Conservation (phyloP, 257 asterid genomes). For the Nicotiana tomentosiformis region DNA sequence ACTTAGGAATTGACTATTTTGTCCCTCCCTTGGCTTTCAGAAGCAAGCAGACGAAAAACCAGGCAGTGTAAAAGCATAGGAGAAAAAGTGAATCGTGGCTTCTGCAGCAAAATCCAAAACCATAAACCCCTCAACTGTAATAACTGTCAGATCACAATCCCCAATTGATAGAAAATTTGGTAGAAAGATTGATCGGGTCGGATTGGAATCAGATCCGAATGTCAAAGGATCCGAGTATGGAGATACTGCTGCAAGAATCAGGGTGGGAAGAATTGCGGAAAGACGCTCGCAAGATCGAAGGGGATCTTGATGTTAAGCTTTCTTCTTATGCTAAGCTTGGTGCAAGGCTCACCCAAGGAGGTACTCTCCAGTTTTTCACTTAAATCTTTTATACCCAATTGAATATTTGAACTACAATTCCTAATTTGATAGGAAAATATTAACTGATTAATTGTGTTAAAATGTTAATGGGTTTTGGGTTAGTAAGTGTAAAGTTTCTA, state of each 20-base stretch:
- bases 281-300: constrained; percentile 93
- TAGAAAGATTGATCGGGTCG: constrained; percentile 15
- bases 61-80: neutral
- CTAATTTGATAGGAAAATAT: neutral
- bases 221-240: constrained; percentile 52
- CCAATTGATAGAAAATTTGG: neutral
- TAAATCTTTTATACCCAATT: neutral
- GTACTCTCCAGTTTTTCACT: constrained; percentile 13
- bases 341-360: constrained; percentile 82
- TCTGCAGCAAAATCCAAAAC: neutral
- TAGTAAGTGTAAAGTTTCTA: neutral
- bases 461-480: neutral
- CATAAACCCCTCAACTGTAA: neutral
- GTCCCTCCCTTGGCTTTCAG: neutral
- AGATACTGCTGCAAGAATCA: constrained; percentile 67
- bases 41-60: neutral
- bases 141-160: constrained; percentile 4
- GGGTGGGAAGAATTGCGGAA: constrained; percentile 99
- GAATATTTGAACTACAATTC: neutral
- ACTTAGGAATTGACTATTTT: neutral
- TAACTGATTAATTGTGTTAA: neutral
- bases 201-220: constrained; percentile 25
- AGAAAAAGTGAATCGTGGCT: neutral
- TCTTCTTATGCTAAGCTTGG: constrained; percentile 97
- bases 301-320: constrained; percentile 97